phyloP scores from a whole-genome alignment of 1,284 basidiomycete genomes.

The Ustilago cynodontis region DNA sequence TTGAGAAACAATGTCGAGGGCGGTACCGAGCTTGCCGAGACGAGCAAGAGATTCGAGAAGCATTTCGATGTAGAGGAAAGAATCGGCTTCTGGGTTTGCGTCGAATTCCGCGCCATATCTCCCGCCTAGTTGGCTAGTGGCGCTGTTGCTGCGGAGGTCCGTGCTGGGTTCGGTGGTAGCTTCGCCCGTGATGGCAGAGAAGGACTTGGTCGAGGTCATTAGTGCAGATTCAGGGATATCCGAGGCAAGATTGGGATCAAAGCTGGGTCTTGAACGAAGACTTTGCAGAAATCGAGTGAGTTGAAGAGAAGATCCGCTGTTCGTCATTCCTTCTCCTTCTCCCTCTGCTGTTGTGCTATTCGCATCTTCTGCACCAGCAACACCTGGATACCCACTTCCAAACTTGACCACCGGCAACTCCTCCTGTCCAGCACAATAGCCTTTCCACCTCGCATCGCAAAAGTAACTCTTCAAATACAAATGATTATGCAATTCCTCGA shows the following conservation, averaged over 20 bases:
- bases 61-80: conserved; percentile 93
- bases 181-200: conserved; percentile 47
- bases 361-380: not conserved
- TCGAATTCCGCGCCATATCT: conserved; percentile 45
- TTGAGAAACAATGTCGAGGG: conserved; percentile 86
- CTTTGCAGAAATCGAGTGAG: conserved; percentile 52
- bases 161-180: not conserved
- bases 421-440: conserved; percentile 85
- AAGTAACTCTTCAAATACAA: conserved; percentile 97
- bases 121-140: conserved; percentile 10
- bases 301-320: conserved; percentile 23
- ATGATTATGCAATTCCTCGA: conserved; percentile 96
- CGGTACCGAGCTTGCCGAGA: conserved; percentile 86
- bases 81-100: conserved; percentile 87
- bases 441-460: conserved; percentile 90
- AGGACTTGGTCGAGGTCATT: conserved; percentile 35
- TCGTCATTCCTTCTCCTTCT: conserved; percentile 6
- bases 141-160: conserved; percentile 3
- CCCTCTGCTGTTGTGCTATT: not conserved
- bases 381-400: conserved; percentile 49
- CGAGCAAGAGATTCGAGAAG: conserved; percentile 91
- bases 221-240: conserved; percentile 44
- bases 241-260: conserved; percentile 51
- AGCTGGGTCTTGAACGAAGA: conserved; percentile 43
- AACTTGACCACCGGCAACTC: conserved; percentile 59